Percentiles rank a stretch among this genome's conserved stretches.
Conservation (phyloP, 2,329 filamentous ascomycete species). For the Calycina herbarum region DNA sequence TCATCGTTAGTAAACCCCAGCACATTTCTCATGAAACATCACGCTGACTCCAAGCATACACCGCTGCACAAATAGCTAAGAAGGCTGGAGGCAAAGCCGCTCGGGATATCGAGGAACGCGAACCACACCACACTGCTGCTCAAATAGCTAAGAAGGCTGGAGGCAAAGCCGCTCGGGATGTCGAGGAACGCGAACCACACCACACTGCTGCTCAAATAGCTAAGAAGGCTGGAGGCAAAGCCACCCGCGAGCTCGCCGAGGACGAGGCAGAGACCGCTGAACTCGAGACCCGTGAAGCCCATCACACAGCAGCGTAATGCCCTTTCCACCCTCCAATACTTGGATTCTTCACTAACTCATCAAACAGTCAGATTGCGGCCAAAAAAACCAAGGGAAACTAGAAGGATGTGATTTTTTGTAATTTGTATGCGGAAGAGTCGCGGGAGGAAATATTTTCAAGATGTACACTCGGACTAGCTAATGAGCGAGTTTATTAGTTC, state of each 20-base stretch:
- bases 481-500: too few species aligned
- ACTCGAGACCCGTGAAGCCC: constrained; percentile 1
- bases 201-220: too few species aligned
- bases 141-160: too few species aligned
- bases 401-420: too few species aligned
- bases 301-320: background rate
- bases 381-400: constrained; percentile 16
- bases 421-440: too few species aligned
- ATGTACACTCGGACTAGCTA: too few species aligned
- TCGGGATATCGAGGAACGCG: too few species aligned
- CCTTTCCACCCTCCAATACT: background rate
- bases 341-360: background rate
- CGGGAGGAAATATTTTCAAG: too few species aligned
- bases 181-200: too few species aligned
- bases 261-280: background rate
- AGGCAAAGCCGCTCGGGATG: too few species aligned
- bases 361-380: constrained; percentile 14
- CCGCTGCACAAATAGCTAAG: constrained; percentile 14
- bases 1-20: background rate
- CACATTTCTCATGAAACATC: too few species aligned
- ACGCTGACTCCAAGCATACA: background rate
- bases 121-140: too few species aligned
- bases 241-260: constrained; percentile 8
- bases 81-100: constrained; percentile 15
- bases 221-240: constrained; percentile 5